A percentile compares a stretch with the other conserved stretches of the same genome.
phyloP scores from a whole-genome alignment of 148 eudicot species.

The Pharnaceum exiguum region DNA sequence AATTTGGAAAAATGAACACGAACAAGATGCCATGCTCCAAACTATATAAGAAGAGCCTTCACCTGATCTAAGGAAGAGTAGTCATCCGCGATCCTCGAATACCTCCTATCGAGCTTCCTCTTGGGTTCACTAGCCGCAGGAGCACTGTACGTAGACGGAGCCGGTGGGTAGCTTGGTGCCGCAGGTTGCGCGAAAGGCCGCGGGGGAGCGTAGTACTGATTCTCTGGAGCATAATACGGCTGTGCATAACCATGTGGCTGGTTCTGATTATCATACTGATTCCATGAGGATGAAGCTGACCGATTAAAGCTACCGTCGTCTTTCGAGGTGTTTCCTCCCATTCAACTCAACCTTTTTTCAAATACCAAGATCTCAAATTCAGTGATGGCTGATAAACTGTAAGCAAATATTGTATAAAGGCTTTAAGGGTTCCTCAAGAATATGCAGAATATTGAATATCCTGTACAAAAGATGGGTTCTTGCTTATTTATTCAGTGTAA shows the following conservation, averaged over 20 bases:
- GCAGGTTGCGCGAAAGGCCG: conserved; percentile 1
- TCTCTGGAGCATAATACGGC: conserved; percentile 23
- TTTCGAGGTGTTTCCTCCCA: conserved; percentile 17
- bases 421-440: neutral
- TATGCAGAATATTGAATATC: too few relatives aligned
- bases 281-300: conserved; percentile 5
- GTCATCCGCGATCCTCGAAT: conserved; percentile 24
- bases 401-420: neutral
- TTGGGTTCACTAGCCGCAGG: conserved; percentile 10
- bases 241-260: neutral
- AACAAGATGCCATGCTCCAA: too few relatives aligned
- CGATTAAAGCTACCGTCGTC: conserved; percentile 2
- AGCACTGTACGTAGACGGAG: conserved; percentile 7
- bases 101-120: conserved; percentile 20
- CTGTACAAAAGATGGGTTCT: too few relatives aligned
- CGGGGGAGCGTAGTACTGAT: conserved; percentile 3
- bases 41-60: too few relatives aligned
- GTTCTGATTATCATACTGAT: conserved; percentile 13
- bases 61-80: conserved; percentile 24
- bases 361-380: neutral
- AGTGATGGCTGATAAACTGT: neutral
- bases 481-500: too few relatives aligned
- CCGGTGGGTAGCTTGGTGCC: neutral
- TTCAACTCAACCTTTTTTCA: conserved; percentile 3
- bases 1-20: too few relatives aligned